Evolutionary conservation across 169 alveolate species (phyloP).

Genomic region (Amoebophrya sp.): DNA sequence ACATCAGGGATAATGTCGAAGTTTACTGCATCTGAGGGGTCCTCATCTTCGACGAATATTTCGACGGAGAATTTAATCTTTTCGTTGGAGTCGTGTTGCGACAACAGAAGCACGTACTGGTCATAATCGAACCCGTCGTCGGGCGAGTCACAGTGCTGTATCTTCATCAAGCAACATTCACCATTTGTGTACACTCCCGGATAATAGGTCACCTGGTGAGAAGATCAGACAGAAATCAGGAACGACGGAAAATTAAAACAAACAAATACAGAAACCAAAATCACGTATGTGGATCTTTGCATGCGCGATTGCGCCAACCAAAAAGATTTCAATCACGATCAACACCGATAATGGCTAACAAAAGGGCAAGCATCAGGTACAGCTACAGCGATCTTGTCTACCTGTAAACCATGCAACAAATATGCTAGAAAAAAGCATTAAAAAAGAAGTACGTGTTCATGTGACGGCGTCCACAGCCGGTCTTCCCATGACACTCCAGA

Average conservation of each 20-base stretch:
- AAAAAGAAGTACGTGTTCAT: too few species aligned
- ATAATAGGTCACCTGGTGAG: not conserved
- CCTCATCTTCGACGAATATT: not conserved
- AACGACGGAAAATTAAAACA: too few species aligned
- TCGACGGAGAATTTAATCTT: not conserved
- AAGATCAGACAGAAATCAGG: too few species aligned
- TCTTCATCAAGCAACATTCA: not conserved
- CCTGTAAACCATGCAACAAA: too few species aligned
- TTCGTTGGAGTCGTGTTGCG: not conserved
- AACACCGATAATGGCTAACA: too few species aligned
- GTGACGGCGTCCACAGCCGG: constrained; percentile 21
- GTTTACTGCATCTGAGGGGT: not conserved
- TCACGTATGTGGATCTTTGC: too few species aligned
- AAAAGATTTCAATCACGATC: too few species aligned
- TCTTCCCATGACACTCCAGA: not conserved
- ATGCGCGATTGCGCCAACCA: too few species aligned
- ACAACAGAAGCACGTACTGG: not conserved
- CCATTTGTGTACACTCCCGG: constrained; percentile 20
- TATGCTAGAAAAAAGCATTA: too few species aligned
- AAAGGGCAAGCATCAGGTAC: too few species aligned
- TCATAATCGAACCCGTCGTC: not conserved
- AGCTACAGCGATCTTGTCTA: too few species aligned
- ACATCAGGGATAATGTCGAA: not conserved
- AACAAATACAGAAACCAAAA: too few species aligned
- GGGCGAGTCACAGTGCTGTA: not conserved